Evolutionary conservation across 441 rosid genomes (phyloP).

Genomic region (Euphorbia schlechtendalii): DNA sequence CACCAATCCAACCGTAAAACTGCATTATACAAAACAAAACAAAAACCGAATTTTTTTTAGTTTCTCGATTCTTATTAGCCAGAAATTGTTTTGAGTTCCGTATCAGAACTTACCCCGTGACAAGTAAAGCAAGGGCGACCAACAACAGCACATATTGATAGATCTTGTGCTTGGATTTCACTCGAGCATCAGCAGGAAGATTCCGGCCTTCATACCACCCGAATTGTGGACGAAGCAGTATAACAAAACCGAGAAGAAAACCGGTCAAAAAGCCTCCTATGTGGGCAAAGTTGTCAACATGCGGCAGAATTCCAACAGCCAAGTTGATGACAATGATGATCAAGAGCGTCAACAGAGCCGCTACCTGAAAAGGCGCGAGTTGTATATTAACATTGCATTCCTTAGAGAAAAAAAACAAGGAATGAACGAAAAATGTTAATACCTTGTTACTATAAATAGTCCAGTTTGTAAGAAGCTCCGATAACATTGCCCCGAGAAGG

Average conservation of each 20-base stretch:
- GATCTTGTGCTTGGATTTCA: constrained; percentile 53
- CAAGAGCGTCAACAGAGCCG: constrained; percentile 61
- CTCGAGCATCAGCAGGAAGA: constrained; percentile 41
- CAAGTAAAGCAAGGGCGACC: constrained; percentile 37
- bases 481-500: constrained; percentile 87
- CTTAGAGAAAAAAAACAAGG: no score
- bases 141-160: constrained; percentile 56
- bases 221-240: constrained; percentile 68
- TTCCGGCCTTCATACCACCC: constrained; percentile 47
- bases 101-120: constrained; percentile 46
- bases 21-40: constrained; percentile 20
- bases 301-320: constrained; percentile 67
- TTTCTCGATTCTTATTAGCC: background rate
- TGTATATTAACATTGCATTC: no score
- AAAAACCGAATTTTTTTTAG: background rate
- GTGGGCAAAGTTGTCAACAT: constrained; percentile 92
- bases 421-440: no score
- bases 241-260: constrained; percentile 66
- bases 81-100: background rate
- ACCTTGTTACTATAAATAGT: constrained; percentile 78
- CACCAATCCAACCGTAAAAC: constrained; percentile 49
- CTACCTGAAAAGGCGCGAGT: constrained; percentile 41
- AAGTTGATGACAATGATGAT: constrained; percentile 64
- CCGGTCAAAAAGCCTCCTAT: constrained; percentile 88
- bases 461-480: constrained; percentile 94